These are phyloP conservation scores for Taiozyma sp. DNA, from an alignment of 1,139 yeast species.

Conservation along the genomic window DNA sequence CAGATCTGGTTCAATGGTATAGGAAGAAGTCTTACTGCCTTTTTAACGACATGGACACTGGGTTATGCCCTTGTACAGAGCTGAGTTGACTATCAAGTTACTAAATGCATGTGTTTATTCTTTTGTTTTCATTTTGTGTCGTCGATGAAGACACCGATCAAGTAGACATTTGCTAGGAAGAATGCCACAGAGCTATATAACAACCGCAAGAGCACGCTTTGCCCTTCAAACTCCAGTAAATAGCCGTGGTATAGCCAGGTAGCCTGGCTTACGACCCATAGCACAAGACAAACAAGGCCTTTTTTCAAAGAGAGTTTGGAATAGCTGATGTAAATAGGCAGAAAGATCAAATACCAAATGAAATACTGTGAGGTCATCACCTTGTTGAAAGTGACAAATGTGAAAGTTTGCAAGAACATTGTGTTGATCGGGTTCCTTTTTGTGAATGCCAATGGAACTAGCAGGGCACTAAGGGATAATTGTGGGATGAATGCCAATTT, in stretches of 20 bases:
- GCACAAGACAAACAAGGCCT: slow-evolving; percentile 35
- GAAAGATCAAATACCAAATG: slow-evolving; percentile 82
- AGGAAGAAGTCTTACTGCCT: slow-evolving; percentile 59
- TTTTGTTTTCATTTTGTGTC: slow-evolving; percentile 24
- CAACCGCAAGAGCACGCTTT: slow-evolving; percentile 56
- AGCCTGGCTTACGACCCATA: slow-evolving; percentile 73
- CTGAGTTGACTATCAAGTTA: background rate
- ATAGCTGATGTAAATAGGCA: slow-evolving; percentile 64
- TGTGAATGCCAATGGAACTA: slow-evolving; percentile 58
- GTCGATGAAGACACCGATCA: slow-evolving; percentile 51
- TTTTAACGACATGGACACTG: slow-evolving; percentile 80
- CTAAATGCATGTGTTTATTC: background rate
- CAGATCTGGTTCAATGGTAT: slow-evolving; percentile 51
- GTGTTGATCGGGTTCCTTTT: slow-evolving; percentile 51
- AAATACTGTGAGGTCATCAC: slow-evolving; percentile 94
- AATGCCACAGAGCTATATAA: slow-evolving; percentile 58
- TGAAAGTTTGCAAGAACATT: slow-evolving; percentile 81
- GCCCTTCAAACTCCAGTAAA: slow-evolving; percentile 74
- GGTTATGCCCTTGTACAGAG: slow-evolving; percentile 55
- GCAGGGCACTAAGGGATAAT: slow-evolving; percentile 47
- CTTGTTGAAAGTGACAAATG: slow-evolving; percentile 87
- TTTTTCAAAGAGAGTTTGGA: slow-evolving; percentile 32
- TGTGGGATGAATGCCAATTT: slow-evolving; percentile 82
- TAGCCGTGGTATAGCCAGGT: slow-evolving; percentile 79
- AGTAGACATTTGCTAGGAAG: slow-evolving; percentile 62